Evolutionary conservation across 805 yeast genomes (phyloP).

Genomic region (Lipomyces sp.): DNA sequence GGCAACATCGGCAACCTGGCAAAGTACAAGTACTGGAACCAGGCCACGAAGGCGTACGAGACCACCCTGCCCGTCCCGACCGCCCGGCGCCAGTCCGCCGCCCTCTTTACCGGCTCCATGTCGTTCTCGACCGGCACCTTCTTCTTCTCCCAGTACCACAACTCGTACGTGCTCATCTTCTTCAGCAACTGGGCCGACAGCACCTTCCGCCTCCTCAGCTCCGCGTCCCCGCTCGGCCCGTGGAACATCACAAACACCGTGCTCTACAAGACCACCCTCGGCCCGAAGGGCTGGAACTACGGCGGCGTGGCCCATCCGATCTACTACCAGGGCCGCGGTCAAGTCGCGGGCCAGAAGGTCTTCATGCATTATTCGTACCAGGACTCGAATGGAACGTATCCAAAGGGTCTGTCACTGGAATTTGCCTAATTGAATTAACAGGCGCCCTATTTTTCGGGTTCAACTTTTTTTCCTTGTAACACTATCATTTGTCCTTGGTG

Average conservation of each 20-base stretch:
- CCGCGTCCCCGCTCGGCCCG: constrained; percentile 13
- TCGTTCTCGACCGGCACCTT: constrained; percentile 15
- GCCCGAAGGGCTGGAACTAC: constrained; percentile 13
- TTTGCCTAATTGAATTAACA: constrained; percentile 4
- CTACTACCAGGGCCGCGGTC: constrained; percentile 3
- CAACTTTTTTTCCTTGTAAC: too few species aligned
- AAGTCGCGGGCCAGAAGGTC: constrained; percentile 5
- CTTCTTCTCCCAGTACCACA: constrained; percentile 12
- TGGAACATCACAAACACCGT: constrained; percentile 3
- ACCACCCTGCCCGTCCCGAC: constrained; percentile 8
- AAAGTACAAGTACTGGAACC: constrained; percentile 18
- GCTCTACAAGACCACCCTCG: constrained; percentile 1
- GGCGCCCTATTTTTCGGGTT: too few species aligned
- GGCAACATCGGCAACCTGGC: background rate
- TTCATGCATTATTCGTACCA: constrained; percentile 9
- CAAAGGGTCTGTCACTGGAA: background rate
- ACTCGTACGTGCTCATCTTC: constrained; percentile 6
- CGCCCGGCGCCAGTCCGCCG: constrained; percentile 6
- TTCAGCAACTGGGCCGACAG: constrained; percentile 13
- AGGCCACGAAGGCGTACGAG: background rate
- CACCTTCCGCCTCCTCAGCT: background rate
- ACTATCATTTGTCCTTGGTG: too few species aligned
- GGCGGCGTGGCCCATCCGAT: constrained; percentile 9
- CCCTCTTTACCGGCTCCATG: constrained; percentile 4
- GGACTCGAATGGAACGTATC: constrained; percentile 5